These are phyloP conservation scores for Articulospora tetracladia DNA, from an alignment of 495 filamentous ascomycete genomes.

Conservation along the genomic window DNA sequence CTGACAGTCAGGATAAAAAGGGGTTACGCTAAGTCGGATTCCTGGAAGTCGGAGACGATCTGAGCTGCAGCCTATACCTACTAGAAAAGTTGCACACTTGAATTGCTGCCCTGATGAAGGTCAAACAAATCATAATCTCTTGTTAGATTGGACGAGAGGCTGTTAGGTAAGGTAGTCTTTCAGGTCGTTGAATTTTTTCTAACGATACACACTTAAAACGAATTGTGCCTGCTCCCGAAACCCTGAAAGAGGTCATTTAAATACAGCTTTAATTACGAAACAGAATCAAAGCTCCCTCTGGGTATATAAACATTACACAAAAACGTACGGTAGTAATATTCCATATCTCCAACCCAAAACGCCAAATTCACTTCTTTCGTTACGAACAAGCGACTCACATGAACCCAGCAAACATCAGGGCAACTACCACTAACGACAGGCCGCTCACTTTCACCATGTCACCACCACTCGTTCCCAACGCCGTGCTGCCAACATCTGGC, in stretches of 20 bases:
- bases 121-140: too few relatives aligned
- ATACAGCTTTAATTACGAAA: neutral
- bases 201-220: neutral
- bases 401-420: neutral
- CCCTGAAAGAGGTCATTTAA: neutral
- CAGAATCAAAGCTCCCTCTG: neutral
- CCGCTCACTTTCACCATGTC: slow-evolving; percentile 1
- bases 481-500: slow-evolving; percentile 2
- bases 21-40: too few relatives aligned
- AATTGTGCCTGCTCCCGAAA: neutral
- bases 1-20: too few relatives aligned
- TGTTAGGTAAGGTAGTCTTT: too few relatives aligned
- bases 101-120: too few relatives aligned
- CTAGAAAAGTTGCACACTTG: too few relatives aligned
- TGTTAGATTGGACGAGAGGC: too few relatives aligned
- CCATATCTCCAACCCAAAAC: neutral
- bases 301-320: neutral
- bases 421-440: neutral
- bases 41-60: too few relatives aligned
- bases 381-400: neutral
- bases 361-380: neutral
- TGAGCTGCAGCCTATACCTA: too few relatives aligned
- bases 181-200: neutral
- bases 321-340: neutral
- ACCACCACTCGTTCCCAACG: slow-evolving; percentile 2